Evolutionary conservation across 352 stramenopile genomes (phyloP).

Genomic region (Globisporangium yorkense): DNA sequence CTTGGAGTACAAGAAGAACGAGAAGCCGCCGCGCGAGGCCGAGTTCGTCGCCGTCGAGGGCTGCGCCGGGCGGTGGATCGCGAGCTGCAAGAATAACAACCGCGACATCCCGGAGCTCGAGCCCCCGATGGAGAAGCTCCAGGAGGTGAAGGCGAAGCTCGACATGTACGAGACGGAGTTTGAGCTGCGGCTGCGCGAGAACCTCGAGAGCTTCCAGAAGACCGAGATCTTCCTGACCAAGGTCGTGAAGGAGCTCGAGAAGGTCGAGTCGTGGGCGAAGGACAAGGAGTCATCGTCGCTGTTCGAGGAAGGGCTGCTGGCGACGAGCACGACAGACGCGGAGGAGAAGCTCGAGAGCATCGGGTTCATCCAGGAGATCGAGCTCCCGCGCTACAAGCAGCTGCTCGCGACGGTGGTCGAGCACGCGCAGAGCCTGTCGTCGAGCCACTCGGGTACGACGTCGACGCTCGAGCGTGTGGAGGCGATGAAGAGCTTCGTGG

Average conservation of each 20-base stretch:
- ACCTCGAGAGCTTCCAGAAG: conserved; percentile 79
- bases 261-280: conserved; percentile 77
- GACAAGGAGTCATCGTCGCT: conserved; percentile 69
- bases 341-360: conserved; percentile 84
- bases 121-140: conserved; percentile 72
- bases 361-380: conserved; percentile 75
- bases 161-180: conserved; percentile 66
- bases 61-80: conserved; percentile 72
- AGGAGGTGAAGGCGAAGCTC: conserved; percentile 65
- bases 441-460: conserved; percentile 63
- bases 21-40: conserved; percentile 78
- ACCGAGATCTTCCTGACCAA: conserved; percentile 77
- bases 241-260: conserved; percentile 83
- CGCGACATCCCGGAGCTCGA: conserved; percentile 61
- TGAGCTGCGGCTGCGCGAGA: conserved; percentile 66
- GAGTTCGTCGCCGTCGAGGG: conserved; percentile 78
- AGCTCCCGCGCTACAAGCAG: conserved; percentile 81
- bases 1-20: conserved; percentile 85
- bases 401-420: conserved; percentile 59
- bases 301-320: conserved; percentile 51
- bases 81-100: conserved; percentile 87
- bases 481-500: conserved; percentile 70
- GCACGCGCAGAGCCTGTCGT: conserved; percentile 54
- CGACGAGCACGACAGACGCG: conserved; percentile 52
- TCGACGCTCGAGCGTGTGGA: conserved; percentile 69